Conservation (phyloP, 441 rosid species). For the Populus hybrid region DNA sequence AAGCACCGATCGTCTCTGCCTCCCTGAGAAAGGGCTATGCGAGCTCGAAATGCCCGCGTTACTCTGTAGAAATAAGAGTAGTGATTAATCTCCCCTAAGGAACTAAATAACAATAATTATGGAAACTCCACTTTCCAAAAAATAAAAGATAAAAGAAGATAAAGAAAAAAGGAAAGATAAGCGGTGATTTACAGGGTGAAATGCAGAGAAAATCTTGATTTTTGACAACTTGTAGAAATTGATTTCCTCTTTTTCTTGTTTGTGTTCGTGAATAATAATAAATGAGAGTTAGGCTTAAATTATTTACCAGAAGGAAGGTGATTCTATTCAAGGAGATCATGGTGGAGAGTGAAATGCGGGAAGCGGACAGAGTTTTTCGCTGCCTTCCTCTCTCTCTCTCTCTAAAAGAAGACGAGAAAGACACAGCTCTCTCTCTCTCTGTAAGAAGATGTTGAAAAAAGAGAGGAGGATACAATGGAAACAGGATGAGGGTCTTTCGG, state of each 20-base stretch:
- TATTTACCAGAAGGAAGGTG: constrained; percentile 55
- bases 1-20: constrained; percentile 35
- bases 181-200: no score
- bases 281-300: constrained; percentile 19
- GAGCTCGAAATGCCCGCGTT: constrained; percentile 52
- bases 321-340: constrained; percentile 52
- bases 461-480: no score
- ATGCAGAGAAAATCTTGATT: no score
- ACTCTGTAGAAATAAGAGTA: constrained; percentile 36
- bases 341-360: constrained; percentile 39
- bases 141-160: no score
- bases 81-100: not conserved
- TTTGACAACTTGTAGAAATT: not conserved
- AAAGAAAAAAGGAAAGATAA: not conserved
- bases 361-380: constrained; percentile 23
- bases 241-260: not conserved
- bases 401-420: not conserved
- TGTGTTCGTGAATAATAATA: not conserved
- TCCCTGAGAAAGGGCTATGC: constrained; percentile 38
- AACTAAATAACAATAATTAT: not conserved
- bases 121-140: not conserved
- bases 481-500: no score
- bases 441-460: not conserved
- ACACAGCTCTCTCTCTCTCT: not conserved
- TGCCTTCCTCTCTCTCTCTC: not conserved